Conservation (phyloP, 2,329 filamentous ascomycete species). For the Aaosphaeria pasadenensis region DNA sequence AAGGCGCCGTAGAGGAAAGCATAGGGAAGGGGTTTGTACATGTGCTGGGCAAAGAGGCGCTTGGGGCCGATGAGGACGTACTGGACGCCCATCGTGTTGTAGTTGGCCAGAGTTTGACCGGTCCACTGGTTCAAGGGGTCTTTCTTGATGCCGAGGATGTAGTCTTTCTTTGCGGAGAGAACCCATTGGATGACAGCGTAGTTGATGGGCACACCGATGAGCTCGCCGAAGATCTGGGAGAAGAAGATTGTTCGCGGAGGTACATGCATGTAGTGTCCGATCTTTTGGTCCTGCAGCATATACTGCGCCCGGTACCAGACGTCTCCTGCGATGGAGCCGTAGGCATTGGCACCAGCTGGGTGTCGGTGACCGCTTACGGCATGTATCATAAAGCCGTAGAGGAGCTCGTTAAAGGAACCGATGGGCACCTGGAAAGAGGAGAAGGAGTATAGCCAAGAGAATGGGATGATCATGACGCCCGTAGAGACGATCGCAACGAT, state of each 20-base stretch:
- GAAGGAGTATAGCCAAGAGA: constrained; percentile 59
- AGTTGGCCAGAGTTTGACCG: constrained; percentile 51
- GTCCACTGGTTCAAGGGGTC: constrained; percentile 63
- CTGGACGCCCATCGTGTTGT: constrained; percentile 56
- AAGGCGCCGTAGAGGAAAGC: constrained; percentile 53
- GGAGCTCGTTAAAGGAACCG: constrained; percentile 58
- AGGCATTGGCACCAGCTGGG: constrained; percentile 57
- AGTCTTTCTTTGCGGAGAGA: constrained; percentile 55
- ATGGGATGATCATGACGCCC: constrained; percentile 54
- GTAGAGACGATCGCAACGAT: constrained; percentile 57
- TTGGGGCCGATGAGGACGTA: constrained; percentile 58
- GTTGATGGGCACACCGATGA: constrained; percentile 60
- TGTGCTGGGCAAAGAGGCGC: constrained; percentile 48
- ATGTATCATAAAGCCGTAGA: constrained; percentile 60
- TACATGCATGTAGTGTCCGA: constrained; percentile 64
- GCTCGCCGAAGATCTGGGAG: constrained; percentile 58
- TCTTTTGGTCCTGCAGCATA: constrained; percentile 62
- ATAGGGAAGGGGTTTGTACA: constrained; percentile 51
- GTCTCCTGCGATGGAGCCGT: constrained; percentile 59
- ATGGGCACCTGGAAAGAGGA: constrained; percentile 56
- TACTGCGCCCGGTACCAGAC: constrained; percentile 49
- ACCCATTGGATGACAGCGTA: constrained; percentile 62
- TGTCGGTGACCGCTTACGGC: constrained; percentile 51
- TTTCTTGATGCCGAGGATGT: constrained; percentile 48
- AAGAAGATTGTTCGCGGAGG: constrained; percentile 60